Percentiles rank a stretch among this genome's conserved stretches.
These are phyloP conservation scores for Epichloe uncinata DNA, from an alignment of 2,329 filamentous ascomycete species.

Conservation along the genomic window DNA sequence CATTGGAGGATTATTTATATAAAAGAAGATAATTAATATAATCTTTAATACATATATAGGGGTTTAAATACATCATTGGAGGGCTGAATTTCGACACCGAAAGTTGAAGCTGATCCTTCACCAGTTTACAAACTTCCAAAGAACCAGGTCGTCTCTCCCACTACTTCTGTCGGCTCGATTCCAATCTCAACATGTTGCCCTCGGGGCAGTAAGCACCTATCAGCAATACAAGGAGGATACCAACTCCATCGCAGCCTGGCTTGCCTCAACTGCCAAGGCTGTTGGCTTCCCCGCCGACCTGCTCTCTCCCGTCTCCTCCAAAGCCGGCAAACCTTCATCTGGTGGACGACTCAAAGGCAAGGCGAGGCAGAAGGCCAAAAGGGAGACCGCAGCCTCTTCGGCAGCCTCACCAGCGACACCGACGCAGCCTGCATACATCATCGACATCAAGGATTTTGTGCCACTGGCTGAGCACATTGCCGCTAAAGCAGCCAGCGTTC, in stretches of 20 bases:
- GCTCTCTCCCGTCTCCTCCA: constrained; percentile 1
- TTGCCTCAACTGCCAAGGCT: constrained; percentile 25
- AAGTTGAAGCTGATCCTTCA: too few relatives aligned
- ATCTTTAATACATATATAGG: too few relatives aligned
- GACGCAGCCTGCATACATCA: constrained; percentile 16
- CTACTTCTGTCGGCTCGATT: too few relatives aligned
- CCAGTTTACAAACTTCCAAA: too few relatives aligned
- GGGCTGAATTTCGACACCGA: too few relatives aligned
- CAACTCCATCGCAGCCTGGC: constrained; percentile 26
- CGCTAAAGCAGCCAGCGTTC: constrained; percentile 13
- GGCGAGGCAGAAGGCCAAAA: neutral
- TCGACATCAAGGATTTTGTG: constrained; percentile 25
- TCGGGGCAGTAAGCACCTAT: constrained; percentile 16
- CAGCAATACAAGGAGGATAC: constrained; percentile 28
- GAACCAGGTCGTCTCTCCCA: too few relatives aligned
- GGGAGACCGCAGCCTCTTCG: neutral
- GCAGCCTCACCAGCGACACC: neutral
- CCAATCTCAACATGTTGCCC: constrained; percentile 10
- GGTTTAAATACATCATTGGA: too few relatives aligned
- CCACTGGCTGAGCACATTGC: constrained; percentile 18
- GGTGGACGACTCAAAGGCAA: neutral
- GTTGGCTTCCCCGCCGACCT: constrained; percentile 18
- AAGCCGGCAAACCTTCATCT: neutral
- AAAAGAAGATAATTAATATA: too few relatives aligned
- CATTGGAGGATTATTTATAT: too few relatives aligned